Evolutionary conservation across 441 rosid genomes (phyloP).

Genomic region (Eutrema salsugineum): DNA sequence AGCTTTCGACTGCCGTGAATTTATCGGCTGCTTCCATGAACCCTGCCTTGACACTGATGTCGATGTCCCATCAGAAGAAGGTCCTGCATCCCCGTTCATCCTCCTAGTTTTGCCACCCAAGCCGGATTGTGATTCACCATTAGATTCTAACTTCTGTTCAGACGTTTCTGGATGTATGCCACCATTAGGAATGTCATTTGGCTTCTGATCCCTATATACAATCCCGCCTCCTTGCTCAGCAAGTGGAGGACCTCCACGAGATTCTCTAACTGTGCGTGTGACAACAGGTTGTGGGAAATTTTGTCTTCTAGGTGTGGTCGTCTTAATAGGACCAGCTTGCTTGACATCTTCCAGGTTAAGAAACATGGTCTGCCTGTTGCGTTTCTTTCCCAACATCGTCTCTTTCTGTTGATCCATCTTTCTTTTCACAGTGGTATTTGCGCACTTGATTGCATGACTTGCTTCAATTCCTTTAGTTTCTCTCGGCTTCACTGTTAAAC

Average conservation of each 20-base stretch:
- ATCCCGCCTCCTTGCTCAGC: constrained; percentile 57
- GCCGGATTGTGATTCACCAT: constrained; percentile 61
- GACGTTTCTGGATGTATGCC: constrained; percentile 40
- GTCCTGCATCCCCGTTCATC: constrained; percentile 52
- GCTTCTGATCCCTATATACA: constrained; percentile 57
- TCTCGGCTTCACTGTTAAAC: constrained; percentile 48
- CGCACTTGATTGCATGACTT: constrained; percentile 60
- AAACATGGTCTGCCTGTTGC: constrained; percentile 89
- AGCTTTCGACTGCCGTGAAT: constrained; percentile 51
- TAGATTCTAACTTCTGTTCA: constrained; percentile 59
- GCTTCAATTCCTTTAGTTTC: constrained; percentile 87
- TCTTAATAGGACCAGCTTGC: constrained; percentile 77
- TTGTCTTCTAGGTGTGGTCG: constrained; percentile 82
- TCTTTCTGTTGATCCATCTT: constrained; percentile 91
- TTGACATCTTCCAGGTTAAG: constrained; percentile 90
- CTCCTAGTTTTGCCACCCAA: constrained; percentile 53
- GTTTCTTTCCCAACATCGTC: constrained; percentile 96
- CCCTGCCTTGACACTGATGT: constrained; percentile 70
- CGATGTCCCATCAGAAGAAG: constrained; percentile 48
- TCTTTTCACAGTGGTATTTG: constrained; percentile 76
- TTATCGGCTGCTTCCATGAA: constrained; percentile 82
- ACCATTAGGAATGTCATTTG: constrained; percentile 50
- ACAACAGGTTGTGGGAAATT: constrained; percentile 51
- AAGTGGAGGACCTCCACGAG: constrained; percentile 43
- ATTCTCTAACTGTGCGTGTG: constrained; percentile 78